These are phyloP conservation scores for Colletotrichum endophyticum DNA, from an alignment of 2,329 filamentous ascomycete genomes.

Conservation along the genomic window DNA sequence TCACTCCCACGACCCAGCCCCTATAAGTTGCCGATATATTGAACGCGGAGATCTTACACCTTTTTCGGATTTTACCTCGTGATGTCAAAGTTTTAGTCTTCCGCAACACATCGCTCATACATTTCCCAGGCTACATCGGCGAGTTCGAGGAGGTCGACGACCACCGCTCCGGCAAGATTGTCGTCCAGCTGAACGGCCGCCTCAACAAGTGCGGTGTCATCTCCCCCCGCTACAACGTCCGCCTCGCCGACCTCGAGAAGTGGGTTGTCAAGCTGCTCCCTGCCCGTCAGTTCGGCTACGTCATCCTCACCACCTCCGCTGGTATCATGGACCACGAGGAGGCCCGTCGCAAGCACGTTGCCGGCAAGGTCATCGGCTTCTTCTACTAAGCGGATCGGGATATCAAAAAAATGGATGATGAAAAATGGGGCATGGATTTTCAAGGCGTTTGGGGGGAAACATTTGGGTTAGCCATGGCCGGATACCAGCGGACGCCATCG, in stretches of 20 bases:
- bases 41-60: constrained; percentile 95
- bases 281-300: constrained; percentile 99
- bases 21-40: constrained; percentile 99
- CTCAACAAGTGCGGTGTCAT: constrained; percentile 99
- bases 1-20: constrained; percentile 85
- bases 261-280: constrained; percentile 99
- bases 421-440: constrained; percentile 36
- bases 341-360: constrained; percentile 84
- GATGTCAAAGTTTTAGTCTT: constrained; percentile 93
- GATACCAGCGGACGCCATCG: constrained; percentile 34
- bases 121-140: constrained; percentile 81
- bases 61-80: constrained; percentile 74
- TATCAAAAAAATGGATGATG: constrained; percentile 13
- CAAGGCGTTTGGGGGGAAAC: constrained; percentile 40
- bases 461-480: constrained; percentile 36
- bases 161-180: constrained; percentile 99
- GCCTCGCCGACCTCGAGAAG: constrained; percentile 97
- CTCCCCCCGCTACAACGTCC: constrained; percentile 99
- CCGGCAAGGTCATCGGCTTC: constrained; percentile 99
- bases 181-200: constrained; percentile 97
- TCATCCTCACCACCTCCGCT: constrained; percentile 81
- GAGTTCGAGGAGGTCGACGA: constrained; percentile 99
- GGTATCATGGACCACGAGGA: constrained; percentile 99
- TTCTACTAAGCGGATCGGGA: constrained; percentile 76
- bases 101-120: constrained; percentile 80